A percentile compares a stretch with the other conserved stretches of the same genome.
phyloP scores from a whole-genome alignment of 2,329 filamentous ascomycete genomes.

The Apiospora phragmitis region DNA sequence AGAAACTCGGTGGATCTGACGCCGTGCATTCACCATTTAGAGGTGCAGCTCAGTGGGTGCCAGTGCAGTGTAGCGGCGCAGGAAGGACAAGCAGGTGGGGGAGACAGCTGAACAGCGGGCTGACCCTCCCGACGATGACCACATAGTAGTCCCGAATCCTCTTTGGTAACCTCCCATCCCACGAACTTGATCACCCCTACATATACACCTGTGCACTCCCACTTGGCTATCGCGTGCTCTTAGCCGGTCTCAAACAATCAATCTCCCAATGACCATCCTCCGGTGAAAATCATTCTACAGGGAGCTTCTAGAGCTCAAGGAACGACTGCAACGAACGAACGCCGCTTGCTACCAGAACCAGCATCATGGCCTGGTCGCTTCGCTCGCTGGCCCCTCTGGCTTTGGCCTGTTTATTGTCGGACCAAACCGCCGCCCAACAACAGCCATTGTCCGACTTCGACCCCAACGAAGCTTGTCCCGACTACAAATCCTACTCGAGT shows the following conservation, averaged over 20 bases:
- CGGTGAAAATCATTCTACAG: neutral
- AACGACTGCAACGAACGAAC: neutral
- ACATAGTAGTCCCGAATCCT: neutral
- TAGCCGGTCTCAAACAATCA: neutral
- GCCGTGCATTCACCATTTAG: neutral
- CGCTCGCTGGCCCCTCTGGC: neutral
- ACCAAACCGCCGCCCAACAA: neutral
- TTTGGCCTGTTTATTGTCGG: neutral
- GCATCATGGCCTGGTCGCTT: conserved; percentile 3
- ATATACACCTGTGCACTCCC: neutral
- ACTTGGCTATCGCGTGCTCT: neutral
- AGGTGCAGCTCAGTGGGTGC: neutral
- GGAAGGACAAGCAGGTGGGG: neutral
- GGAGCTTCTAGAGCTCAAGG: neutral
- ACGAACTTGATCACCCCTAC: neutral
- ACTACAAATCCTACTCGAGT: conserved; percentile 9
- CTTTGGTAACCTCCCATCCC: neutral
- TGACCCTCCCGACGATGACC: neutral
- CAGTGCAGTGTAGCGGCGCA: neutral
- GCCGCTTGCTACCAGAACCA: neutral
- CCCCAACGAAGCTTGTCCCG: neutral
- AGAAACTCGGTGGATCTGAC: neutral
- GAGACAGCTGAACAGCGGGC: neutral
- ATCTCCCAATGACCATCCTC: neutral
- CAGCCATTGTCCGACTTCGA: neutral